Evolutionary conservation across 345 rosid species (phyloP).

Genomic region (Murraya paniculata): DNA sequence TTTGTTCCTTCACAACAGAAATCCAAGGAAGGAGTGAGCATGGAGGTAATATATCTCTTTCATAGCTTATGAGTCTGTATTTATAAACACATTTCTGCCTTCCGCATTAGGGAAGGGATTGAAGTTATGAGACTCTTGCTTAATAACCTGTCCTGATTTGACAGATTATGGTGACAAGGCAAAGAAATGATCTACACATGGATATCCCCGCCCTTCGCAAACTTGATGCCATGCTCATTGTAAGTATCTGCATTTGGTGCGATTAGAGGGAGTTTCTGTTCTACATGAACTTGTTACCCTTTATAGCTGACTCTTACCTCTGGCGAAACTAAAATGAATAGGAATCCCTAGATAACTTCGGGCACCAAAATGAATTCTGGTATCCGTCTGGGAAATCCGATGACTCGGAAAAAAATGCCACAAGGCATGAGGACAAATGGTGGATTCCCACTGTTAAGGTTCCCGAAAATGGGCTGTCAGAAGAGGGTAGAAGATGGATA

Average conservation of each 20-base stretch:
- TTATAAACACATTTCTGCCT: background rate
- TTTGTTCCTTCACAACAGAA: constrained; percentile 79
- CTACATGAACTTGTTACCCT: background rate
- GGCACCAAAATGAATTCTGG: constrained; percentile 76
- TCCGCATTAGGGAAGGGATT: no score
- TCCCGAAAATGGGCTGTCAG: constrained; percentile 69
- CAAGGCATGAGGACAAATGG: constrained; percentile 76
- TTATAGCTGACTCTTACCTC: background rate
- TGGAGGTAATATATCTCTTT: constrained; percentile 53
- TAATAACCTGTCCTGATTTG: background rate
- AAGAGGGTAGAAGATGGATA: constrained; percentile 55
- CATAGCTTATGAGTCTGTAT: background rate
- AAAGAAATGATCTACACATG: constrained; percentile 80
- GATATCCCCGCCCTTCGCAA: constrained; percentile 85
- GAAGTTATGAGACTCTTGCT: no score
- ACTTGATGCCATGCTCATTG: constrained; percentile 86
- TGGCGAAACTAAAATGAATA: constrained; percentile 29
- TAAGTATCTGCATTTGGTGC: constrained; percentile 30
- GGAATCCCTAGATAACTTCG: constrained; percentile 72
- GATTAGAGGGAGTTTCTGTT: background rate
- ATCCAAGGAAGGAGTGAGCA: constrained; percentile 59
- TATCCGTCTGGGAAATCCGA: constrained; percentile 57
- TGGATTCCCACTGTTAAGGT: constrained; percentile 91
- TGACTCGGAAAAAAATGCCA: constrained; percentile 51
- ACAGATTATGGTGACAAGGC: constrained; percentile 86